These are phyloP conservation scores for Termitomyces sp. DNA, from an alignment of 768 basidiomycete genomes.

Conservation along the genomic window DNA sequence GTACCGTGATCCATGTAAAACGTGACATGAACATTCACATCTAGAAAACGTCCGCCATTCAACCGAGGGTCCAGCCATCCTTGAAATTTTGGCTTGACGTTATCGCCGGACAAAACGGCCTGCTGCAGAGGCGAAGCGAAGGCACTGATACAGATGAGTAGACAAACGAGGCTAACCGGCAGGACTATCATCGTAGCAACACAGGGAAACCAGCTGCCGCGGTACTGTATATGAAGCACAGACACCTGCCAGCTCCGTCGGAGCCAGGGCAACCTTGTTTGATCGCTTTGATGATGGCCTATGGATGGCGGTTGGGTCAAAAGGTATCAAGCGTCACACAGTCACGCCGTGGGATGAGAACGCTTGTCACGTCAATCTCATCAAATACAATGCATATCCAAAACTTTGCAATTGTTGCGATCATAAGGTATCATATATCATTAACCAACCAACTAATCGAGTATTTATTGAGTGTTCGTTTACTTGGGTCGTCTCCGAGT, in stretches of 20 bases:
- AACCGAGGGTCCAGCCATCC: slow-evolving; percentile 66
- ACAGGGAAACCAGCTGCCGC: neutral
- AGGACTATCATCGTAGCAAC: neutral
- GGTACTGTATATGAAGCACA: neutral
- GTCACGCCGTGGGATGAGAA: neutral
- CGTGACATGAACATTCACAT: slow-evolving; percentile 42
- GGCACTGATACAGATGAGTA: neutral
- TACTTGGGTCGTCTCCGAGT: no score
- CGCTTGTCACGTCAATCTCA: no score
- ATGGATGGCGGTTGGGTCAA: neutral
- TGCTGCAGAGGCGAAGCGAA: slow-evolving; percentile 11
- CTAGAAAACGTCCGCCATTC: slow-evolving; percentile 69
- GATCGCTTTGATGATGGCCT: neutral
- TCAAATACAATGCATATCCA: no score
- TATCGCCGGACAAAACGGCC: slow-evolving; percentile 1
- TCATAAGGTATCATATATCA: no score
- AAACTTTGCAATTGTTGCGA: no score
- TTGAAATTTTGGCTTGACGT: neutral
- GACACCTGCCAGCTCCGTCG: slow-evolving; percentile 4
- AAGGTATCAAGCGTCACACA: neutral
- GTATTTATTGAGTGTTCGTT: no score
- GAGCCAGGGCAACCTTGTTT: slow-evolving; percentile 8
- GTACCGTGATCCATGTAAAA: neutral
- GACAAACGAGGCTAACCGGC: neutral
- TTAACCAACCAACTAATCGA: no score